Percentiles rank a stretch among this genome's conserved stretches.
These are phyloP conservation scores for Thalia dealbata DNA, from an alignment of 176 grass and related monocot species.

Conservation along the genomic window DNA sequence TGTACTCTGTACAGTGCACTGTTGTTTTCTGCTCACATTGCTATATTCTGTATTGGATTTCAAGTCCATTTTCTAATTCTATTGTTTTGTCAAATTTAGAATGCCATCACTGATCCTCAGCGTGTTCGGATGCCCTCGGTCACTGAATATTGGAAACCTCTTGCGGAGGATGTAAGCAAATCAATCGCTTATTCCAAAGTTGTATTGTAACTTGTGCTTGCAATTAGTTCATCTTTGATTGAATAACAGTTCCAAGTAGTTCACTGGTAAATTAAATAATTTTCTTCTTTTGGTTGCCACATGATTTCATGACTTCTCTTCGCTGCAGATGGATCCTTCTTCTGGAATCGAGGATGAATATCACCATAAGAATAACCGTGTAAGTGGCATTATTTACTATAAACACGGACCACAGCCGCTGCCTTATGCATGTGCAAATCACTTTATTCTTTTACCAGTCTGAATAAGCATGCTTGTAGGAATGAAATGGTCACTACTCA, in stretches of 20 bases:
- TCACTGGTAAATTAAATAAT: not conserved
- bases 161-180: slow-evolving; percentile 84
- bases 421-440: not conserved
- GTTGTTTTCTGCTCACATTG: not conserved
- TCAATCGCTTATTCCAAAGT: slow-evolving; percentile 1
- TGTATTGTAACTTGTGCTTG: not conserved
- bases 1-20: too few species aligned
- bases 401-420: not conserved
- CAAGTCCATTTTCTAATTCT: slow-evolving; percentile 4
- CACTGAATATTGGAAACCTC: slow-evolving; percentile 91
- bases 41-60: not conserved
- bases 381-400: slow-evolving; percentile 27
- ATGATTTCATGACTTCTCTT: slow-evolving; percentile 11
- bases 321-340: slow-evolving; percentile 70
- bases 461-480: not conserved
- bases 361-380: slow-evolving; percentile 91
- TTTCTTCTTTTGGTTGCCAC: not conserved
- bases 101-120: slow-evolving; percentile 73
- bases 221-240: not conserved
- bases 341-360: slow-evolving; percentile 86
- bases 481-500: not conserved
- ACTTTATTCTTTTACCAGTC: not conserved
- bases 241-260: not conserved
- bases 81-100: slow-evolving; percentile 32
- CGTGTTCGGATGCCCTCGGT: slow-evolving; percentile 57